Base-by-base conservation (phyloP, 306 rosid genomes). In the Corylus americana region DNA sequence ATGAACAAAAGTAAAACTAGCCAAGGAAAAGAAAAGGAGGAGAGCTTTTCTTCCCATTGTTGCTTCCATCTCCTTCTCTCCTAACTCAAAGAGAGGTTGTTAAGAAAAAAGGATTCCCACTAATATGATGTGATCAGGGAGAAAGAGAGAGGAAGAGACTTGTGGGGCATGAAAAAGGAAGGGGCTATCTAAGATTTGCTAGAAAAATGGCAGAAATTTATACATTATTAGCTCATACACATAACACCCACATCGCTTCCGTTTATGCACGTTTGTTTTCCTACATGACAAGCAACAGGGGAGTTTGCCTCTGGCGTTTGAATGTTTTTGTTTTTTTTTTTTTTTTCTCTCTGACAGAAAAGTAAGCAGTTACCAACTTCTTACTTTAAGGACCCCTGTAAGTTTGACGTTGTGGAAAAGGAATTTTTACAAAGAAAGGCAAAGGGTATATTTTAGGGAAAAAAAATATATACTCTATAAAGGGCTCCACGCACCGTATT, bases 311-410 rank as follows among this genome's bases (percentile, higher is more conserved):
- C 25, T 9, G 25, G 50, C 22, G 54, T 71, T 31, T 48, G n/a
- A 1, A 14, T 25, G 5, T 22, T 17, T 22, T 22, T 22, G 25
- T 22, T 22, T 22, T 22, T 22, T 22, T 22, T 22, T 22, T 22
- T 35, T 49, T 80, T 47, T 62, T 63, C 7, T 82, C 9, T 82
- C 73, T 75, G 59, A 59, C 53, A 57, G 77, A 84, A 80, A 88
- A 79, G 86, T 68, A 77, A 83, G 82, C 79, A 66, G 69, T 81
- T 82, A 81, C 89, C 91, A 91, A 86, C 88, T 84, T 55, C 71
- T 73, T 77, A 86, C 87, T 81, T 89, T 86, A 48, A 76, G 84
- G 61, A 85, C 86, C 82, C 55, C 18, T 7, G 12, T 73, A 76
- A 78, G 84, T 86, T 88, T 88, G 87, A 78, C 83, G 59, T 83